Evolutionary conservation across 2,329 filamentous ascomycete genomes (phyloP), one percentile per base, ranked within the genome.

Genomic region (Trichoderma breve): DNA sequence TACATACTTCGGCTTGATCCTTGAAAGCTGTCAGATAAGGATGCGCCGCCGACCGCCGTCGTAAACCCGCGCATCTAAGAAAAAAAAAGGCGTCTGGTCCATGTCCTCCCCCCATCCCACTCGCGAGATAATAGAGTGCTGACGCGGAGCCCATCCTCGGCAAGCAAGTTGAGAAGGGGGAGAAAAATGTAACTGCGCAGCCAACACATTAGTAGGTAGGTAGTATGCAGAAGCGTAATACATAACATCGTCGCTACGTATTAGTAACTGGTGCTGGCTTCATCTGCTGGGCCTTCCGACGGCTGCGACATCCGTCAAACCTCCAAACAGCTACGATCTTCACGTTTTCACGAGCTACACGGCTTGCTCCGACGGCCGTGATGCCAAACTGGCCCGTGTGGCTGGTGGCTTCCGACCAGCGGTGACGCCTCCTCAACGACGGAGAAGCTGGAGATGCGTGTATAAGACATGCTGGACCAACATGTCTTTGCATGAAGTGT

Each of bases 271-370:
- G 18, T 15, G 4, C 21, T 15, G 21, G 36, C 28, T 34, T n/a
- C 55, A 24, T 1, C n/a, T 34, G 15, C 26, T 47, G 55, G 14
- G 6, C 12, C 28, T 69, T 69, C 66, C 66, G 66, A 69, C 55
- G 66, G 66, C 55, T 34, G 66, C 66, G 28, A 69, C 55, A 57
- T 47, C 26, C 21, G 63, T 67, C 28, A 58, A 57, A 7, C 53
- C 21, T 24, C 32, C 18, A 30, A 43, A 61, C 6, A 12, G 24
- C 11, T 24, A 11, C 18, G n/a, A 32, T 34, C 30, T 18, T 36
- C 28, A 24, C 28, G 1, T 8, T 9, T 15, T 28, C 4, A 12
- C 21, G 21, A 53, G 47, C n/a, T 24, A 24, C 47, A 57, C 51
- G 24, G 24, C 21, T 5, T 15, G 66, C 66, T 69, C 66, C 66